Conservation (phyloP, 2,329 filamentous ascomycete species). For the Hymenoscyphus albidus region DNA sequence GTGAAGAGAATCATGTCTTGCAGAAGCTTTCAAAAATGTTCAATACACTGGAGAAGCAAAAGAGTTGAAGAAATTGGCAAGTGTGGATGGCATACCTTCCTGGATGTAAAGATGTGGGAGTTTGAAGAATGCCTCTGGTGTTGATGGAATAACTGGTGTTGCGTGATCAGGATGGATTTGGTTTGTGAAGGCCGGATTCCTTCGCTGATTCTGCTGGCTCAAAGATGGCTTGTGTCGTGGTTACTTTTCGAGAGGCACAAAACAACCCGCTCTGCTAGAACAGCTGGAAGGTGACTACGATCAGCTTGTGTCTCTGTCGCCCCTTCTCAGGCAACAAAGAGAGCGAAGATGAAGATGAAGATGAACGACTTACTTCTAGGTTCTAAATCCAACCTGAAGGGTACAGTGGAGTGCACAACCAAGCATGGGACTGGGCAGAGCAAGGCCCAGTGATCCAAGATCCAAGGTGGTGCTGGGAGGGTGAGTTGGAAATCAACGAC, state of each 20-base stretch:
- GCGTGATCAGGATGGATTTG: background rate
- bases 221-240: background rate
- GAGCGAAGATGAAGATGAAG: background rate
- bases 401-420: background rate
- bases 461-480: background rate
- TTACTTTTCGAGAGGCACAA: background rate
- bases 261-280: background rate
- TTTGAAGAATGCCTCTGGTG: background rate
- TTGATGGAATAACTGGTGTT: background rate
- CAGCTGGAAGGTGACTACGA: conserved; percentile 3
- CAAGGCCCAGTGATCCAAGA: background rate
- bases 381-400: background rate
- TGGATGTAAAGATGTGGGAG: background rate
- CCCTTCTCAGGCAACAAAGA: conserved; percentile 1
- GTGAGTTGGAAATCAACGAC: background rate
- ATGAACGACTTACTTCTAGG: background rate
- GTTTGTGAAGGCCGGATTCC: background rate
- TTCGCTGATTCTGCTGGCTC: conserved; percentile 6
- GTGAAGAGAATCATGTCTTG: background rate
- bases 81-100: background rate
- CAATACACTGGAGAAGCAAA: background rate
- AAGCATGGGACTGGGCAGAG: conserved; percentile 1
- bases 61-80: background rate
- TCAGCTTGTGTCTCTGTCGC: background rate
- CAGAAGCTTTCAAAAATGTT: background rate